Evolutionary conservation across 2,329 filamentous ascomycete species (phyloP), one percentile per base, ranked within the genome.

Genomic region (Pochonia chlamydosporia): DNA sequence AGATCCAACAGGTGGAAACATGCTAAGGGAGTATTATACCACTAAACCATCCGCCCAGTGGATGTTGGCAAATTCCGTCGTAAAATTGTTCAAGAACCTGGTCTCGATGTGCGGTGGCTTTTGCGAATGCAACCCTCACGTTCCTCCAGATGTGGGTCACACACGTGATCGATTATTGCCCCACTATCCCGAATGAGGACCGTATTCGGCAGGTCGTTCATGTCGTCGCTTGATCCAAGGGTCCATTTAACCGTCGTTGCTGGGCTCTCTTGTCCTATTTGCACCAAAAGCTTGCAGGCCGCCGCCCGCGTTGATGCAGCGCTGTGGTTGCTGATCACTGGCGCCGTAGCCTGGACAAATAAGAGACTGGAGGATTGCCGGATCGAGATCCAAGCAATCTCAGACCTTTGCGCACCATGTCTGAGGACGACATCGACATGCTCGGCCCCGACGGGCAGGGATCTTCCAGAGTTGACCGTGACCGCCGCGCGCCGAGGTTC

Each of bases 401-500:
- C 35, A 0, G 39, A 23, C 39, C 13, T 39, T 40, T 43, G 25
- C 30, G 46, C 44, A 43, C 48, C 56, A 67, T 69, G 66, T 68
- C 66, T 44, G 66, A 69, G 49, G 66, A 69, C 53, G 66, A 69
- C 52, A 53, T 58, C 51, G 66, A 69, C 47, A 56, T 60, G 49
- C 57, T 65, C 52, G 65, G 59, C 59, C 58, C 60, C 40, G 66
- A 69, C 51, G 63, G 62, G 44, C 61, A 63, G 46, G 54, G 52
- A 41, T 54, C 58, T 44, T 54, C 57, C 43, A 62, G 63, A 46
- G 60, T 68, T 49, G 66, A 68, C 51, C 65, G 66, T 52, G 66
- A 69, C 51, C 59, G 66, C 51, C 65, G 69, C 44, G 67, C 69
- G 26, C 77, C 78, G 44, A 74, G 78, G 49, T 81, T 82, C 61